Base-by-base conservation (phyloP, 345 rosid genomes). In the Erucastrum elatum region DNA sequence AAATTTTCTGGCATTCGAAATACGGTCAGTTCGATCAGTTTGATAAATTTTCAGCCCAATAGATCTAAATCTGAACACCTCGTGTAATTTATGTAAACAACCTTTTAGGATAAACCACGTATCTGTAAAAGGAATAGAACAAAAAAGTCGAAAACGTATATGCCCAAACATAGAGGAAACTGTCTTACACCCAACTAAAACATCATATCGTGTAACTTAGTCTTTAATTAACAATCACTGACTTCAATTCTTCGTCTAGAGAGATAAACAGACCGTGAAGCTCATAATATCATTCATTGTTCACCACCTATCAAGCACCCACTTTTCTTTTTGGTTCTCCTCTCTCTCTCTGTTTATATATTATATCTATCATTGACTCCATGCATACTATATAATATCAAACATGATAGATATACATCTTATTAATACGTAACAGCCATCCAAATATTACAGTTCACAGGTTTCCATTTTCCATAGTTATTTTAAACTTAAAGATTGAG, bases 291-390 rank as follows among this genome's bases (percentile, higher is more conserved):
- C 77, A 31, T 75, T 60, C 61, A 72, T 77, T 55, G 64, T 56
- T 64, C 5, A 68, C 64, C 72, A 82, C 83, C 85, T 65, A 29
- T 61, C 0, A 8, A 82, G 69, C 76, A 72, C 79, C 69, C 72
- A 77, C 75, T 53, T 66, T 33, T 34, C 17, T 3, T 31, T 3
- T 71, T 0, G 2, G 0, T 17, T 15, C 64, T 30, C 13, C 49
- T 39, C 59, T 63, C 65, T 55, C 59, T 58, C 26, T 37, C 68
- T 21, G 21, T 21, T 21, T 21, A 21, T 21, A 21, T 21, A 21
- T 21, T 21, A 21, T 21, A 21, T 21, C 21, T 21, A 21, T 21
- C 21, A 21, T 29, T 34, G 5, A 64, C 69, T 49, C 31, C 6
- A 21, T 63, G 26, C 44, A 10, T 58, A 21, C 21, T 21, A 53